A percentile compares a stretch with the other conserved stretches of the same genome.
Evolutionary conservation across 257 asterid species (phyloP).

Genomic region (Cruciata laevipes): DNA sequence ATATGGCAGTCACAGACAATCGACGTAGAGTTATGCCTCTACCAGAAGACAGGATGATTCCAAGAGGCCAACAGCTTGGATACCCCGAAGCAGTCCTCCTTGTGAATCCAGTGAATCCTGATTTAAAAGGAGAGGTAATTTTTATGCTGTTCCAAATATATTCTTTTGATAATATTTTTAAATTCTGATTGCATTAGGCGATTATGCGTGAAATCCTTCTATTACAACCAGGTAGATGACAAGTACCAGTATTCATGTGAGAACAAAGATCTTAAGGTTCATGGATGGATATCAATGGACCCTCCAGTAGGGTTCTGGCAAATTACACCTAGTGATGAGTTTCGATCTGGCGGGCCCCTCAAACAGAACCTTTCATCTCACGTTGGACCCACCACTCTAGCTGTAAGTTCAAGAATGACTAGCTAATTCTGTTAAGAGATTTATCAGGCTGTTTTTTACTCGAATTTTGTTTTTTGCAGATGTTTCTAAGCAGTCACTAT

Average conservation of each 20-base stretch:
- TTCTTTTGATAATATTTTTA: neutral
- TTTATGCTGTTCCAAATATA: neutral
- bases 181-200: neutral
- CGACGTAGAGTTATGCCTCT: conserved; percentile 65
- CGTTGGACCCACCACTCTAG: conserved; percentile 68
- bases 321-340: conserved; percentile 57
- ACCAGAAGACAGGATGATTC: conserved; percentile 66
- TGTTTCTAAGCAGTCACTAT: conserved; percentile 74
- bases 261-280: conserved; percentile 54
- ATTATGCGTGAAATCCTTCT: neutral
- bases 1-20: conserved; percentile 71
- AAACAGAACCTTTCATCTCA: conserved; percentile 79
- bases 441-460: neutral
- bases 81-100: conserved; percentile 76
- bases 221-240: conserved; percentile 53
- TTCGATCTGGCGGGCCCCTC: conserved; percentile 62
- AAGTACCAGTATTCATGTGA: conserved; percentile 64
- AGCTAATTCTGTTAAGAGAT: neutral
- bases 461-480: conserved; percentile 25
- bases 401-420: conserved; percentile 30
- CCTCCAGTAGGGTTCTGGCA: conserved; percentile 67
- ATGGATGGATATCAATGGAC: conserved; percentile 71
- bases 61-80: conserved; percentile 53
- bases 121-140: conserved; percentile 61
- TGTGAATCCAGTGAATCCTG: conserved; percentile 59